Base-by-base conservation (phyloP, 345 rosid genomes). In the Euphorbia lathyris region DNA sequence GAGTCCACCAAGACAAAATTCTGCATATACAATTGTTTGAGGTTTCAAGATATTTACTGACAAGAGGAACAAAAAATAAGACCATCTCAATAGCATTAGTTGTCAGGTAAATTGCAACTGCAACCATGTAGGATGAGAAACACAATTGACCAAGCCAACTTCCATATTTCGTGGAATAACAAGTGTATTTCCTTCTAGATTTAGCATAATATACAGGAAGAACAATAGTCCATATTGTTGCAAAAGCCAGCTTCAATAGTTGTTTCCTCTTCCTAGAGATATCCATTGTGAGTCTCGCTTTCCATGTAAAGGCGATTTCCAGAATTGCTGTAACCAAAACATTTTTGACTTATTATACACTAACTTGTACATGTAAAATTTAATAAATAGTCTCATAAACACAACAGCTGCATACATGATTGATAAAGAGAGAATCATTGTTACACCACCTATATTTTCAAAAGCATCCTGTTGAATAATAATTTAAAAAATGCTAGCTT, bases 61-160 rank as follows among this genome's bases (percentile, higher is more conserved):
- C 75, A 32, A 85, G 88, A 63, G 98, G 97, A 80, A 91, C 93
- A 63, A 91, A 84, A 76, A 90, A 94, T 77, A 94, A 78, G 62
- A 91, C 93, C 82, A 94, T 76, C 81, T 87, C 87, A 73, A 94
- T 67, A 0, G 92, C 97, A 86, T 81, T 85, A 70, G 87, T 82
- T 57, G 76, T 81, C 77, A 88, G 47, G 82, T 91, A 91, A 70
- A 91, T 76, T 20, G 84, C 85, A 71, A 88, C 96, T 22, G 85
- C 90, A 69, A 94, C 90, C 95, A 94, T 86, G 72, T 83, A 94
- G 62, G 97, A 80, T 17, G 98, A 94, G 76, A 87, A 74, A 69
- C 98, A 94, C 76, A 88, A 81, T 77, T 86, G 81, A 67, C 91
- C 90, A 74, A 84, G 86, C 98, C 96, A 91, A 77, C 90, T 88